Percentiles rank a stretch among this genome's conserved stretches.
These are phyloP conservation scores for Jamesozyma spencerorum DNA, from an alignment of 805 yeast genomes.

Conservation along the genomic window DNA sequence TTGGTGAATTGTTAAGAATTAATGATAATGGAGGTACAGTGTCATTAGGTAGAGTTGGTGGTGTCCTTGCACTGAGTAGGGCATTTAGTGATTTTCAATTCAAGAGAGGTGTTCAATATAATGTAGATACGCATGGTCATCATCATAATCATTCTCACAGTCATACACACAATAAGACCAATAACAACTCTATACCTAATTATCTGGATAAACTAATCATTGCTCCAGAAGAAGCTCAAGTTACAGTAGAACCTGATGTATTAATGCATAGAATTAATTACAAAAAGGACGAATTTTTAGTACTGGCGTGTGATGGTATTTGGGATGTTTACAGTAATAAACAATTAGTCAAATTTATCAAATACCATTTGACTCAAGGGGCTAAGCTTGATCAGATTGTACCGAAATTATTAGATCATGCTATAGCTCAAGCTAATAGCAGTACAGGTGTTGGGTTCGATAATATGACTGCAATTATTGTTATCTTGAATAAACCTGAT, in stretches of 20 bases:
- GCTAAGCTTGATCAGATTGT: constrained; percentile 50
- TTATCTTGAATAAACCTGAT: constrained; percentile 45
- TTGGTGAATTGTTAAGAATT: constrained; percentile 86
- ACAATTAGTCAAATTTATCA: constrained; percentile 43
- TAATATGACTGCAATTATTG: constrained; percentile 68
- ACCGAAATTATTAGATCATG: constrained; percentile 52
- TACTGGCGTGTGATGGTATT: constrained; percentile 75
- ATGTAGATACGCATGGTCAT: not conserved
- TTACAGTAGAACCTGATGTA: constrained; percentile 72
- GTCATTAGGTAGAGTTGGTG: constrained; percentile 88
- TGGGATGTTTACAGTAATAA: constrained; percentile 65
- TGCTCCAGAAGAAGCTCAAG: constrained; percentile 65
- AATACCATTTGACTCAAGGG: constrained; percentile 50
- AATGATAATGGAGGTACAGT: constrained; percentile 92
- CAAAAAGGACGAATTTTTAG: constrained; percentile 52
- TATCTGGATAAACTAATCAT: constrained; percentile 4
- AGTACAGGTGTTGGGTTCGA: constrained; percentile 75
- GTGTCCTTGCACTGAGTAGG: constrained; percentile 84
- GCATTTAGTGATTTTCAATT: constrained; percentile 75
- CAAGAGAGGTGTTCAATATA: constrained; percentile 29
- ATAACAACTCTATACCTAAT: constrained; percentile 6
- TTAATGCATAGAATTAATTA: constrained; percentile 41
- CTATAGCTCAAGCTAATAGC: constrained; percentile 62
- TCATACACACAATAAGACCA: not conserved
- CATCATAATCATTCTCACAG: not conserved